A percentile compares a stretch with the other conserved stretches of the same genome.
phyloP scores from a whole-genome alignment of 768 basidiomycete genomes.

The Phlebiopsis flavidoalba region DNA sequence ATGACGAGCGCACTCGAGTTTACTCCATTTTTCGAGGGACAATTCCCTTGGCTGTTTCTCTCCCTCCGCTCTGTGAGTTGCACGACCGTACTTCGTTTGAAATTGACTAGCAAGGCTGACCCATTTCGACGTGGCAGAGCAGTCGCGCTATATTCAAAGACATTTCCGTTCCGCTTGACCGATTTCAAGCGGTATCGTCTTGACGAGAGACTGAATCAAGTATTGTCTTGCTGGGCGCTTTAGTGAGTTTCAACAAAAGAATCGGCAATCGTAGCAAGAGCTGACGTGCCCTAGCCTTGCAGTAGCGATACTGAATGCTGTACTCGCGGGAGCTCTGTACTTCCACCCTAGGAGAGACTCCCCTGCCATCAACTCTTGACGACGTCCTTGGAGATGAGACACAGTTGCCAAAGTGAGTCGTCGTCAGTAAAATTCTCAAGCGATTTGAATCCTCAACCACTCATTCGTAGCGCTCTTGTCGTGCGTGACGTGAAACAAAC shows the following conservation, averaged over 20 bases:
- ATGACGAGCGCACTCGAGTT: neutral
- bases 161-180: neutral
- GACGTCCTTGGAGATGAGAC: neutral
- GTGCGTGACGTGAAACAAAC: neutral
- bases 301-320: neutral
- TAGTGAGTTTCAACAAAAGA: neutral
- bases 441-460: neutral
- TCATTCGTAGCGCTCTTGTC: neutral
- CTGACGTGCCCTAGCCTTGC: neutral
- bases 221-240: neutral
- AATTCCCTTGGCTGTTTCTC: neutral
- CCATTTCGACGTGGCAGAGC: neutral
- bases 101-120: neutral
- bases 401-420: neutral
- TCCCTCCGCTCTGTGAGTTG: neutral
- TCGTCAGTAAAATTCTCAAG: neutral
- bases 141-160: neutral
- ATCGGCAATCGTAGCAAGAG: neutral
- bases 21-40: neutral
- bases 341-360: neutral
- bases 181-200: neutral
- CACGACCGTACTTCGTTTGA: too few species aligned
- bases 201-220: neutral
- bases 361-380: neutral
- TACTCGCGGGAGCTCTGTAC: neutral